Evolutionary conservation across 257 asterid genomes (phyloP).

Genomic region (Przewalskia tangutica): DNA sequence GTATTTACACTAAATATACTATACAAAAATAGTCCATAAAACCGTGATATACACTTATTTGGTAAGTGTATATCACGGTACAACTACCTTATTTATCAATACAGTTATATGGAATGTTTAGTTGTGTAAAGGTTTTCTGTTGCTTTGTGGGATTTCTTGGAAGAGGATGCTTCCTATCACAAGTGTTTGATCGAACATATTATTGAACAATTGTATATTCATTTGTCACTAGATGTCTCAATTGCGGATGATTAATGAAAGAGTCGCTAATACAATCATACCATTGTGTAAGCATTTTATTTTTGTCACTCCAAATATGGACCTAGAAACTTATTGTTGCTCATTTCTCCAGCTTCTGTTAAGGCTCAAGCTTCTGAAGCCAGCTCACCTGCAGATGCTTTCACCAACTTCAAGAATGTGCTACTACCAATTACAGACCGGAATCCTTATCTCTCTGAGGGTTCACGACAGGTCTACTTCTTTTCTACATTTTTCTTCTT

Average conservation of each 20-base stretch:
- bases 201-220: background rate
- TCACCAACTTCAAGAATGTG: slow-evolving; percentile 67
- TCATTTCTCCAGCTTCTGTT: slow-evolving; percentile 44
- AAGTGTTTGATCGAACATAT: background rate
- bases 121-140: too few species aligned
- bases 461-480: slow-evolving; percentile 69
- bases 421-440: slow-evolving; percentile 87
- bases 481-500: background rate
- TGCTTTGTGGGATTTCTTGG: background rate
- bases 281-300: background rate
- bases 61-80: too few species aligned
- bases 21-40: too few species aligned
- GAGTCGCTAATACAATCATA: background rate
- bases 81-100: too few species aligned
- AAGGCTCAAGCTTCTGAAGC: slow-evolving; percentile 41
- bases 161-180: background rate
- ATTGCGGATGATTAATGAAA: background rate
- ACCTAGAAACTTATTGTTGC: slow-evolving; percentile 4
- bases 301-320: background rate
- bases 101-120: background rate
- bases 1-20: too few species aligned
- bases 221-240: background rate
- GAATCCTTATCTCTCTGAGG: slow-evolving; percentile 85
- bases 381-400: slow-evolving; percentile 39
- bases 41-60: too few species aligned